A percentile compares a stretch with the other conserved stretches of the same genome.
Conservation (phyloP, 331 rosid genomes). For the Prunus yedoensis region DNA sequence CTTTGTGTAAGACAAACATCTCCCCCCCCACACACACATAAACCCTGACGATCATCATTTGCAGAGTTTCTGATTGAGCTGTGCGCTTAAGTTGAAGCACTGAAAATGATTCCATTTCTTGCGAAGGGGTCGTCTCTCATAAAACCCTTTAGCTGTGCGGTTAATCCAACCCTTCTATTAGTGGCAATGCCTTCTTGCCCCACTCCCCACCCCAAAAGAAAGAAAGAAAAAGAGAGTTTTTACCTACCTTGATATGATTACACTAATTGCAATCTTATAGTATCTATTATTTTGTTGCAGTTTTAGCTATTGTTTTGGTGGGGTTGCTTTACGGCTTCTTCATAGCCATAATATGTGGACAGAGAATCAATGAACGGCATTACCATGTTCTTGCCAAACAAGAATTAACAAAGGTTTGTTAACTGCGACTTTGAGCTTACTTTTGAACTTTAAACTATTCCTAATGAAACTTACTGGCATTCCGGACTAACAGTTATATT, state of each 20-base stretch:
- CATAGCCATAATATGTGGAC: slow-evolving; percentile 98
- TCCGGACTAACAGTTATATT: not conserved
- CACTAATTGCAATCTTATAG: not conserved
- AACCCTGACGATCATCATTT: not conserved
- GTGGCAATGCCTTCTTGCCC: no score
- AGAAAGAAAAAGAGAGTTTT: no score
- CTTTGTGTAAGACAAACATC: not conserved
- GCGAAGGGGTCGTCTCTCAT: not conserved
- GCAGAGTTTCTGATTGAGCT: no score
- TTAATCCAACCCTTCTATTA: not conserved
- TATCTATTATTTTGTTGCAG: slow-evolving; percentile 44
- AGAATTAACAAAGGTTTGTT: slow-evolving; percentile 83
- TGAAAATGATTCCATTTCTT: no score
- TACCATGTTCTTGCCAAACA: slow-evolving; percentile 99
- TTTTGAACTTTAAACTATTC: not conserved
- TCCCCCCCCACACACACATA: no score
- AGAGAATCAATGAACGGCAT: slow-evolving; percentile 95
- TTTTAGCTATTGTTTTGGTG: slow-evolving; percentile 86
- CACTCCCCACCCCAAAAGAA: no score
- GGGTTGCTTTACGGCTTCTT: slow-evolving; percentile 98
- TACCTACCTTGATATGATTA: not conserved
- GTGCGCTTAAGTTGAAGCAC: not conserved
- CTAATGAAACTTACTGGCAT: not conserved
- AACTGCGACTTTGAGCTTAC: slow-evolving; percentile 21
- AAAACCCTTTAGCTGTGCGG: not conserved